These are phyloP conservation scores for Hypoxylon sp. DNA, from an alignment of 2,329 filamentous ascomycete species.

Conservation along the genomic window DNA sequence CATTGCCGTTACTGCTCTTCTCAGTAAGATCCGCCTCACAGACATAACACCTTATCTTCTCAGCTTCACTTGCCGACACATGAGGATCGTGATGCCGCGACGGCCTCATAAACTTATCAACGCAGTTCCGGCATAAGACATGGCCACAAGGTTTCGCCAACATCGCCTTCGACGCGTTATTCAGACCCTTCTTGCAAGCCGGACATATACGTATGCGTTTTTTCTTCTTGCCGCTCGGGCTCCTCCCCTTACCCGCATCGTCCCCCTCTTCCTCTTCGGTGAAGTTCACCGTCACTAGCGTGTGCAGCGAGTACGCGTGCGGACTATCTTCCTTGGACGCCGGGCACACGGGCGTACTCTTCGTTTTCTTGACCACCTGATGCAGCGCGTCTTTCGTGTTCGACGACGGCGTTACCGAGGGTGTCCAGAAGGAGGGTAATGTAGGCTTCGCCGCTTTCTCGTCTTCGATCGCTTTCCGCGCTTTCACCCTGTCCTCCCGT, in stretches of 20 bases:
- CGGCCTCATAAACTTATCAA: slow-evolving; percentile 84
- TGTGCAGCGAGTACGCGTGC: slow-evolving; percentile 84
- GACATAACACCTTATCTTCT: slow-evolving; percentile 81
- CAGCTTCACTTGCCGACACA: slow-evolving; percentile 51
- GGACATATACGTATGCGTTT: slow-evolving; percentile 74
- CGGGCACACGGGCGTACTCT: slow-evolving; percentile 81
- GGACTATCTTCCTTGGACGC: slow-evolving; percentile 75
- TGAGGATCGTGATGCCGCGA: slow-evolving; percentile 67
- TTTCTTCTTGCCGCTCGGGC: slow-evolving; percentile 59
- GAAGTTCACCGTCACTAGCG: slow-evolving; percentile 82
- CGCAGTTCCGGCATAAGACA: slow-evolving; percentile 88
- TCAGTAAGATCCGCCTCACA: slow-evolving; percentile 84
- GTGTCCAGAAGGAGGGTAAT: slow-evolving; percentile 93
- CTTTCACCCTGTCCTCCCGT: slow-evolving; percentile 76
- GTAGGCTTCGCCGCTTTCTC: slow-evolving; percentile 79
- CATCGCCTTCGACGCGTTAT: slow-evolving; percentile 85
- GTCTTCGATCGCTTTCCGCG: slow-evolving; percentile 77
- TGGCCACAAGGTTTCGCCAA: slow-evolving; percentile 92
- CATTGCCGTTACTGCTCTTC: slow-evolving; percentile 54
- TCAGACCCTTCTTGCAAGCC: slow-evolving; percentile 85
- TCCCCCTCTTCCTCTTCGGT: slow-evolving; percentile 74
- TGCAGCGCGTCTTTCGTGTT: slow-evolving; percentile 71
- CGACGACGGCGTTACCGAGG: slow-evolving; percentile 81
- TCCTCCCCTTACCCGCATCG: slow-evolving; percentile 36
- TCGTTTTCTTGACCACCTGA: slow-evolving; percentile 71